Base-by-base conservation (phyloP, 2,329 filamentous ascomycete genomes). In the Aspergillus sp. region DNA sequence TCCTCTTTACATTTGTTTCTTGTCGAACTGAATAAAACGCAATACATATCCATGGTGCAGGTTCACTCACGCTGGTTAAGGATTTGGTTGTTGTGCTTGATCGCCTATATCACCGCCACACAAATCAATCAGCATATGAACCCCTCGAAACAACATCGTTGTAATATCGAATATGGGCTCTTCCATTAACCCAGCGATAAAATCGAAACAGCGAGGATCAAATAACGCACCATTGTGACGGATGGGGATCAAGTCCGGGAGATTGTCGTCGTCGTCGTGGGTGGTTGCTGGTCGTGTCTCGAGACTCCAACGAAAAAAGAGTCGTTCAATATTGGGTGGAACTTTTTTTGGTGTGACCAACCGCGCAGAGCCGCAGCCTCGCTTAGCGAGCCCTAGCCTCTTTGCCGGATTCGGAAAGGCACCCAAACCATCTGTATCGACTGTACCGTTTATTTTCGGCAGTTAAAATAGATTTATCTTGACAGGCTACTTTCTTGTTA, bases 61-160 rank as follows among this genome's bases (percentile, higher is more conserved):
- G 45, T 44, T 45, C 48, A 71, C 85, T 79, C 78, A 89, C 86
- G 90, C 84, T 94, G 95, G 83, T 91, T 87, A 73, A 87, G 86
- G 76, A 96, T 86, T 81, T 91, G 87, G 82, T 96, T 90, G 81
- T 97, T 97, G 87, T 96, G 90, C 85, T 95, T 95, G 89, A 97
- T 95, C 82, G 91, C 88, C 90, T 85, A 68, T 60, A 62, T 58
- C 46, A 48, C 42, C 53, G 66, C 65, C 54, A 59, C 59, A 47
- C 49, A 49, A 52, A 19, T 19, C 19, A 49, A 49, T 58, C 51
- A 56, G 51, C 44, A 53, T 19, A 19, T 19, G 19, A 19, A 19
- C 19, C 19, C 19, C 19, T 19, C 19, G 19, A 19, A 19, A 19
- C 19, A 19, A 19, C 19, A 19, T 19, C 19, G 4, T 19, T 19